A percentile compares a stretch with the other conserved stretches of the same genome.
These are phyloP conservation scores for Puccinellia tenuiflora DNA, from an alignment of 176 grass and related monocot species.

Conservation along the genomic window DNA sequence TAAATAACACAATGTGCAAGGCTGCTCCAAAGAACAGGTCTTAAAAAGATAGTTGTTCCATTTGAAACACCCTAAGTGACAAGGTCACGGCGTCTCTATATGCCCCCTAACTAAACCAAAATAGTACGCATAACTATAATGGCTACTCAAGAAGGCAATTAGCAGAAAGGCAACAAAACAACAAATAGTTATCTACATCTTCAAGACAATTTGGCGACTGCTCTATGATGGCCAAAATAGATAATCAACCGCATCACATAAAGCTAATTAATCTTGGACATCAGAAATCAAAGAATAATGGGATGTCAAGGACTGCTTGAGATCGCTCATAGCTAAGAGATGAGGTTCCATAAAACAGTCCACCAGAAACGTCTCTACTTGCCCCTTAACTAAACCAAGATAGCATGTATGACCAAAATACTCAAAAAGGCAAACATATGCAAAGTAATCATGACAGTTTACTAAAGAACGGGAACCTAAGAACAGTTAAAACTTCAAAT, in stretches of 20 bases:
- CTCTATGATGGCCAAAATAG: not conserved
- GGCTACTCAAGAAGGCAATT: conserved; percentile 32
- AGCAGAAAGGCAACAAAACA: not conserved
- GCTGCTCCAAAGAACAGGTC: not conserved
- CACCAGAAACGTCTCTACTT: not conserved
- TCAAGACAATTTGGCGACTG: not conserved
- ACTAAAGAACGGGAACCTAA: too few relatives aligned
- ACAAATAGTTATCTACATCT: not conserved
- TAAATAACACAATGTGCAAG: not conserved
- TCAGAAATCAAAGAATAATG: not conserved
- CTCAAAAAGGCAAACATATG: conserved; percentile 23
- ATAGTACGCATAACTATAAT: conserved; percentile 24
- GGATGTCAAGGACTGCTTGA: not conserved
- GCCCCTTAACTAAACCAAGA: conserved; percentile 35
- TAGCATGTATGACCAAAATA: conserved; percentile 11
- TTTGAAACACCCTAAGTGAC: not conserved
- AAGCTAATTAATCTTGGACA: not conserved
- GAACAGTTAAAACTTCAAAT: too few relatives aligned
- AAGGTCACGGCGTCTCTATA: conserved; percentile 3
- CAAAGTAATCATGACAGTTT: not conserved
- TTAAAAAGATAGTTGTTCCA: not conserved
- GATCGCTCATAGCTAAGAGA: not conserved
- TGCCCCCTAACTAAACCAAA: conserved; percentile 43
- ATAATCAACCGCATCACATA: not conserved
- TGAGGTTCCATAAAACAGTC: not conserved